Conservation (phyloP, 169 alveolate species). For the Eimeria sp. region DNA sequence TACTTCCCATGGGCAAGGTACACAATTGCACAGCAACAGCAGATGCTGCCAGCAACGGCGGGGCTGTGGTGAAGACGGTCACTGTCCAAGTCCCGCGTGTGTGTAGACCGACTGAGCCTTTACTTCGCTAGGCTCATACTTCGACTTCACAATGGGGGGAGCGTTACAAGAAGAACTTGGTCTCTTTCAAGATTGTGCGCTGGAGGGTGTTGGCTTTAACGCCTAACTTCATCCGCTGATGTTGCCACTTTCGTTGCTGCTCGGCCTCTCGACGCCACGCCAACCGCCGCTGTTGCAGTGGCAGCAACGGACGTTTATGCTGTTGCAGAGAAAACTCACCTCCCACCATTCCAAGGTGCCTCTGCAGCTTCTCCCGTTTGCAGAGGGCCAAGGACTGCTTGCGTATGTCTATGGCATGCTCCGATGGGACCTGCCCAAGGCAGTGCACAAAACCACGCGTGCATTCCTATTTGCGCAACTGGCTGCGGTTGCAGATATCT, state of each 20-base stretch:
- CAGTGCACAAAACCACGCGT: not conserved
- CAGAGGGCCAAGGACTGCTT: slow-evolving; percentile 18
- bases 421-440: not conserved
- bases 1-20: not conserved
- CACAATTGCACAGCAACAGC: not conserved
- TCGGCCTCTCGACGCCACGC: slow-evolving; percentile 48
- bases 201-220: slow-evolving; percentile 47
- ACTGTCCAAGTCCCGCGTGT: too few species aligned
- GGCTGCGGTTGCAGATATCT: not conserved
- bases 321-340: not conserved
- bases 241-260: slow-evolving; percentile 38
- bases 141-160: too few species aligned
- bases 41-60: not conserved
- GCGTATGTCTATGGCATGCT: not conserved
- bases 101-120: too few species aligned
- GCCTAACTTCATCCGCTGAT: slow-evolving; percentile 39
- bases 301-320: slow-evolving; percentile 32
- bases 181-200: slow-evolving; percentile 49
- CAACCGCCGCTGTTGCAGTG: slow-evolving; percentile 60
- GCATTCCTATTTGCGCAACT: not conserved
- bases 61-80: not conserved
- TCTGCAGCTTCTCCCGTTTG: slow-evolving; percentile 38
- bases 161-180: slow-evolving; percentile 52
- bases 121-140: too few species aligned
- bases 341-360: not conserved